Conservation (phyloP, 768 basidiomycete species). For the Lentinus tigrinus region DNA sequence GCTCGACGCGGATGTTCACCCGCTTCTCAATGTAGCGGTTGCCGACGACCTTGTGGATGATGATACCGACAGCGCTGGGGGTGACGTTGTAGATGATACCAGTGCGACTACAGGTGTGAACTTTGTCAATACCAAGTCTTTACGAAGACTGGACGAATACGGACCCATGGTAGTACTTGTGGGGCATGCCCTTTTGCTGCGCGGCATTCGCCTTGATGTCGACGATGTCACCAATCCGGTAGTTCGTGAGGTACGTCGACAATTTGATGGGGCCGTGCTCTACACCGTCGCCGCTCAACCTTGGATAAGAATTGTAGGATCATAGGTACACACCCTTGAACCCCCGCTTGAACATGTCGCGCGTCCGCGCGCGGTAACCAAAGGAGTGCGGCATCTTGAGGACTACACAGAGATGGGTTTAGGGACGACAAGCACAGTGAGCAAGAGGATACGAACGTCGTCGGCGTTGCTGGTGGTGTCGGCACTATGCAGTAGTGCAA, state of each 20-base stretch:
- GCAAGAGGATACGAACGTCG: conserved; percentile 40
- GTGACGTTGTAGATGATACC: conserved; percentile 99
- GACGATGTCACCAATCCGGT: conserved; percentile 96
- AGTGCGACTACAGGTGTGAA: conserved; percentile 65
- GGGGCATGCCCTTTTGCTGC: conserved; percentile 99
- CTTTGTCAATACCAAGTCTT: neutral
- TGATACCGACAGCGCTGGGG: conserved; percentile 90
- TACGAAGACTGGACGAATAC: conserved; percentile 33
- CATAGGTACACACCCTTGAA: conserved; percentile 79
- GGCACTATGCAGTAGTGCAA: conserved; percentile 29
- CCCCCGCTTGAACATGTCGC: conserved; percentile 99
- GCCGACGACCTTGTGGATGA: conserved; percentile 97
- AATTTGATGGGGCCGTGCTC: conserved; percentile 88
- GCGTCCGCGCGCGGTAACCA: conserved; percentile 99
- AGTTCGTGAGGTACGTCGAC: conserved; percentile 92
- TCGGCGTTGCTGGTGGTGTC: conserved; percentile 47
- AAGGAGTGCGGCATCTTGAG: conserved; percentile 99
- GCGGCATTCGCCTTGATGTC: conserved; percentile 99
- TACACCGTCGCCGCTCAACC: conserved; percentile 33
- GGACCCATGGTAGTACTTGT: conserved; percentile 97
- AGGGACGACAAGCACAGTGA: conserved; percentile 15
- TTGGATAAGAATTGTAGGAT: conserved; percentile 9
- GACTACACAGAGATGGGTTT: conserved; percentile 34
- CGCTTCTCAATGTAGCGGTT: conserved; percentile 99
- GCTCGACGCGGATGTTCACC: conserved; percentile 96